Base-by-base conservation (phyloP, 768 basidiomycete species). In the Boletus coccyginus region DNA sequence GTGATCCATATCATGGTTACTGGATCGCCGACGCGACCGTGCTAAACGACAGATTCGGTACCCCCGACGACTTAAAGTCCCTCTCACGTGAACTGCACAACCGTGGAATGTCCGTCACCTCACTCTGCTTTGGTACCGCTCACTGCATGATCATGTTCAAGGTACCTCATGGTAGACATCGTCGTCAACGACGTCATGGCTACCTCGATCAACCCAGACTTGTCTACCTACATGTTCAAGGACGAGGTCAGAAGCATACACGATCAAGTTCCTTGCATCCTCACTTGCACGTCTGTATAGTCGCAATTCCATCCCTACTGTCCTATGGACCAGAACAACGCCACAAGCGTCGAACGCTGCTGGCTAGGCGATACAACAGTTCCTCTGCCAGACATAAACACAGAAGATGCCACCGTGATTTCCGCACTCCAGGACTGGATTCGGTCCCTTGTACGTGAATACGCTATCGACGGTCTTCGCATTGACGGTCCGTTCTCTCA, bases 151-250 rank as follows among this genome's bases (percentile, higher is more conserved):
- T 29, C 36, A 11, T 12, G 33, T 35, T 24, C 43, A 56, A 79
- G 78, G 84, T 92, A 86, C 69, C 75, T 94, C 58, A 93, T 92
- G 90, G 84, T 93, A 46, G 92, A 94, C 64, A 72, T 90, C 33
- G 88, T 94, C 39, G 83, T 89, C 35, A 94, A 94, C 70, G 89
- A 94, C 70, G 90, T 95, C 48, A 92, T 92, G 79, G 74, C 87
- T 2, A 81, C 84, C 4, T 81, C 83, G 3, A 76, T 73, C 36
- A 81, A 75, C 7, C 87, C 88, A 16, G 82, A 87, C 67, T 80
- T 81, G 57, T 87, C 87, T 12, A 72, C 70, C 1, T 91, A 82
- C 70, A 79, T 86, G 70, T 88, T 90, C 76, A 86, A 85, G 65
- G 77, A 86, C 31, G 55, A 76, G 65, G 87, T 85, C 31, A 29